Evolutionary conservation across 495 filamentous ascomycete genomes (phyloP), one percentile per base, ranked within the genome.

Genomic region (Penicillium riverlandense): DNA sequence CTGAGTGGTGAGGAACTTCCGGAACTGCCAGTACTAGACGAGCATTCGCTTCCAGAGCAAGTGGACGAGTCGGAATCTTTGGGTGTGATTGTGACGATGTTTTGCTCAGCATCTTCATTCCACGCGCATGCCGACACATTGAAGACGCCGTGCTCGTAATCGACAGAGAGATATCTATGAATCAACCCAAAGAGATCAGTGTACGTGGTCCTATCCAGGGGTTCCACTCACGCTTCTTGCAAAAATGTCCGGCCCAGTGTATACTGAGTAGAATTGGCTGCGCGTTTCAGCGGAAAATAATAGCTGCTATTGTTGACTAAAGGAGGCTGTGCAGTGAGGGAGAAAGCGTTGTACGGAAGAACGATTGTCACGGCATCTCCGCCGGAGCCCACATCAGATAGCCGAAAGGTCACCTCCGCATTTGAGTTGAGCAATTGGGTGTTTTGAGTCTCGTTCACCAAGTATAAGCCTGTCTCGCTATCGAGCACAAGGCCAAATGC

Each of bases 241-340:
- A 87, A 68, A 50, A 87, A 87, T 4, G 68, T 60, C 27, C 83
- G 75, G n/a, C 83, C 83, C 47, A 87, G 70, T n/a, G 79, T 78
- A 48, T 74, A 70, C 44, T 79, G 70, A n/a, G 71, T 75, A 14
- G 62, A 57, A 53, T 76, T 70, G 16, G 63, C 58, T 16, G 72
- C 66, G 39, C 64, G 68, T 43, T 75, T 68, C 14, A 86, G 62
- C 14, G 84, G 80, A 48, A 89, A 85, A 58, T 86, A 86, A 41
- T 73, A 69, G 40, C 48, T 47, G 29, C 34, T 59, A 2, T 48
- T 50, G 8, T 64, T 55, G 38, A 59, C 60, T 45, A 78, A 75
- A 4, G 82, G 83, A 48, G 74, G 79, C 4, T 69, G 58, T 10
- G 85, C 57, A 31, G 75, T 63, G 30, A 82, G 68, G 28, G 83